Base-by-base conservation (phyloP, 345 rosid genomes). In the Citrus hindsii region DNA sequence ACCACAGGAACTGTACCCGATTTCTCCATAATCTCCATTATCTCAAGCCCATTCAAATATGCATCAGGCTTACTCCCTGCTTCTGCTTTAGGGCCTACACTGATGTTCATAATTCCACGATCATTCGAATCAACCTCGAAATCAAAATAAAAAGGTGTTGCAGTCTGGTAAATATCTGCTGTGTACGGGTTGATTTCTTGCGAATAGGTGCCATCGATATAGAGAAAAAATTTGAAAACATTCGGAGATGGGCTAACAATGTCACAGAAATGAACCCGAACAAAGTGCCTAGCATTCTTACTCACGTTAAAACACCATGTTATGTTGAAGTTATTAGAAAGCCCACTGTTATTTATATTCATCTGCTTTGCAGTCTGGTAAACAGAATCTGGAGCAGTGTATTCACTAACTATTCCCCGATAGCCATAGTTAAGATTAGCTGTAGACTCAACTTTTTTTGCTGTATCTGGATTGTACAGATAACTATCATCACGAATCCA, bases 221-320 rank as follows among this genome's bases (percentile, higher is more conserved):
- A 89, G 16, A 93, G 87, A 70, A 70, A 75, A 78, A 93, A 90
- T 7, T 1, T 6, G 0, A 79, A 1, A 5, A 1, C 32, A 51
- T 80, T 51, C 28, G 0, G 16, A 0, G 80, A 2, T 4, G 0
- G 0, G 53, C 85, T 81, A 32, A 82, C 4, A 27, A 86, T 35
- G 79, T 93, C 90, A 60, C 88, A 90, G 78, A 93, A 93, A 67
- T 93, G 94, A 74, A 73, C 60, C 82, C 93, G 87, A 72, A 93
- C 76, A 25, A 90, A 84, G 66, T 89, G 83, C 7, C 2, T 64
- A 7, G 83, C 58, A 48, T 90, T 83, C 51, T 28, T 77, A 3
- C 77, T 80, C 38, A 89, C 96, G 6, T 58, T 56, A 33, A 85
- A 88, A 40, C 76, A 7, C 97, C 98, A 93, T 3, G 90, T 88